Evolutionary conservation across 2,329 filamentous ascomycete species (phyloP).

Genomic region (Aplosporella prunicola): DNA sequence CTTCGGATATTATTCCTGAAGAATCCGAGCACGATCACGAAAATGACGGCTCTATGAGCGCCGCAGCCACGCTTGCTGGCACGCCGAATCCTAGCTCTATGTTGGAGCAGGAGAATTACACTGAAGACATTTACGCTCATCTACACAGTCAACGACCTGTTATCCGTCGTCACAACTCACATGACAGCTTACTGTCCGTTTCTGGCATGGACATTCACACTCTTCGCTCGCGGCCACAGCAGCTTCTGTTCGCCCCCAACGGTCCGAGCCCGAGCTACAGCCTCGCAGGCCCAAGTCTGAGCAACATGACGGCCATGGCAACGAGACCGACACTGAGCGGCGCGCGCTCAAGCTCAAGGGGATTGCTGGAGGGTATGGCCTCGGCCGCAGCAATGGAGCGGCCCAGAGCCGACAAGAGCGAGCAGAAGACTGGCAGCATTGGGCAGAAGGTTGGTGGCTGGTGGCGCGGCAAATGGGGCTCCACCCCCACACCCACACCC

Average conservation of each 20-base stretch:
- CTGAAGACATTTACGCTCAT: constrained; percentile 18
- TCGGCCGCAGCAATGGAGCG: too few species aligned
- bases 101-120: too few species aligned
- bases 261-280: too few species aligned
- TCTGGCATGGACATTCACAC: constrained; percentile 85
- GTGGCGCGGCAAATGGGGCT: constrained; percentile 56
- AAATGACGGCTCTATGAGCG: constrained; percentile 3
- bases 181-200: constrained; percentile 83
- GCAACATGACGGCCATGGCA: constrained; percentile 36
- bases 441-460: constrained; percentile 53
- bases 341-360: too few species aligned
- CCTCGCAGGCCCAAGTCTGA: constrained; percentile 15
- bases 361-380: too few species aligned
- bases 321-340: constrained; percentile 45
- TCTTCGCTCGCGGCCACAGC: constrained; percentile 63
- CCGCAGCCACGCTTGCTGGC: neutral
- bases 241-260: constrained; percentile 52
- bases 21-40: constrained; percentile 1
- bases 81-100: too few species aligned
- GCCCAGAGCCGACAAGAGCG: constrained; percentile 18
- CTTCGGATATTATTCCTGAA: constrained; percentile 20
- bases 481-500: constrained; percentile 29
- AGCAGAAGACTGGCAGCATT: constrained; percentile 21
- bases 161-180: constrained; percentile 61
- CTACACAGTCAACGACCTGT: constrained; percentile 28